Conservation (phyloP, 2,329 filamentous ascomycete species). For the Ceratocystis cubensis region DNA sequence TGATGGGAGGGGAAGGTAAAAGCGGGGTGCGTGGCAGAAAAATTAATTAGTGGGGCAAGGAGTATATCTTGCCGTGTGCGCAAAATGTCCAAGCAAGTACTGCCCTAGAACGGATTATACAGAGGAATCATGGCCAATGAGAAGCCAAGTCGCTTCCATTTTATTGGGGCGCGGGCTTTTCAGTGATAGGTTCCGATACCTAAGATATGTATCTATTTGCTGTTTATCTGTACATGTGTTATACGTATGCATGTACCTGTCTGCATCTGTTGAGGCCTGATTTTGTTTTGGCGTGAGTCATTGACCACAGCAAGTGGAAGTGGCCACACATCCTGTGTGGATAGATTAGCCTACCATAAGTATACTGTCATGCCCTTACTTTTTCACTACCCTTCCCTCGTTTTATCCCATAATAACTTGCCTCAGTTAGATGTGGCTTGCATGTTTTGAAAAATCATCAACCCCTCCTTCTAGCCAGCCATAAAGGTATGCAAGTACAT, state of each 20-base stretch:
- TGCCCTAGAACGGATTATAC: constrained; percentile 19
- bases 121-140: constrained; percentile 10
- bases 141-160: not conserved
- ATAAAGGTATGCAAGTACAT: not conserved
- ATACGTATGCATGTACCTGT: not conserved
- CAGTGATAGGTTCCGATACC: not conserved
- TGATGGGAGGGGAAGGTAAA: constrained; percentile 17
- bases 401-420: not conserved
- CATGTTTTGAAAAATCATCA: not conserved
- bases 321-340: not conserved
- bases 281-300: constrained; percentile 1
- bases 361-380: not conserved
- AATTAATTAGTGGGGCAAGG: constrained; percentile 19
- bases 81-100: constrained; percentile 7
- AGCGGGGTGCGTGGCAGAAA: constrained; percentile 22
- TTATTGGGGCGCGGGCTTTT: constrained; percentile 3
- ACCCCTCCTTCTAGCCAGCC: not conserved
- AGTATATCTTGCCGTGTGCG: constrained; percentile 19
- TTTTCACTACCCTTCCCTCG: not conserved
- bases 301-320: not conserved
- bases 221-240: not conserved
- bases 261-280: constrained; percentile 10
- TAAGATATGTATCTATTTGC: not conserved
- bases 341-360: not conserved
- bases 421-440: not conserved